phyloP scores from a whole-genome alignment of 352 stramenopile genomes.

The Phytophthora fragariae region DNA sequence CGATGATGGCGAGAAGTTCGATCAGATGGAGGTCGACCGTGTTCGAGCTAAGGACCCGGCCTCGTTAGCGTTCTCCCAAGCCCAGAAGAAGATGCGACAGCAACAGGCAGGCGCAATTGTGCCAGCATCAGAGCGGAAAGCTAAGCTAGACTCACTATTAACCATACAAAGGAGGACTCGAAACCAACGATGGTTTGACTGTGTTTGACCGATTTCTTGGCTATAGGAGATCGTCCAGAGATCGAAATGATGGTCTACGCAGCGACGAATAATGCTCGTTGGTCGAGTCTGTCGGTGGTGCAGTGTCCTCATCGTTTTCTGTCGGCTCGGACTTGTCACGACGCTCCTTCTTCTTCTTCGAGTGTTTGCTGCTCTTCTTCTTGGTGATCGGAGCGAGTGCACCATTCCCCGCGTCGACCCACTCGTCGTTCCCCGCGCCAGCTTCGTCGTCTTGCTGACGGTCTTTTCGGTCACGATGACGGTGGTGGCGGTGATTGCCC shows the following conservation, averaged over 20 bases:
- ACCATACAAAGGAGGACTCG: not conserved
- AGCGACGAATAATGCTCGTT: slow-evolving; percentile 34
- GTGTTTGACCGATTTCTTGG: not conserved
- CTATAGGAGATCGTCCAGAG: slow-evolving; percentile 28
- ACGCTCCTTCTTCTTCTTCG: slow-evolving; percentile 70
- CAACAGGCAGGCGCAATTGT: slow-evolving; percentile 41
- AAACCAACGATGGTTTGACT: no score
- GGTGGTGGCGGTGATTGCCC: slow-evolving; percentile 36
- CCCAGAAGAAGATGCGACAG: slow-evolving; percentile 87
- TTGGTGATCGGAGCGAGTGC: slow-evolving; percentile 28
- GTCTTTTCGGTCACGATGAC: slow-evolving; percentile 39
- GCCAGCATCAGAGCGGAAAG: slow-evolving; percentile 37
- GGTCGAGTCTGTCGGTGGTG: slow-evolving; percentile 10
- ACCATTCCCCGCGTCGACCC: slow-evolving; percentile 19
- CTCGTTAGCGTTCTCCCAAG: slow-evolving; percentile 93
- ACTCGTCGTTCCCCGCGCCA: slow-evolving; percentile 15
- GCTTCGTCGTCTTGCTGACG: slow-evolving; percentile 42
- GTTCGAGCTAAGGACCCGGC: slow-evolving; percentile 89
- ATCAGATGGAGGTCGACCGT: slow-evolving; percentile 91
- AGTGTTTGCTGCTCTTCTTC: slow-evolving; percentile 54
- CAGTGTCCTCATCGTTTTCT: slow-evolving; percentile 8
- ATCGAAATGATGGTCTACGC: slow-evolving; percentile 29
- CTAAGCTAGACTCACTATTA: slow-evolving; percentile 12
- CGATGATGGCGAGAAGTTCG: slow-evolving; percentile 93
- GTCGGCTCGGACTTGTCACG: slow-evolving; percentile 36